A percentile compares a stretch with the other conserved stretches of the same genome.
Conservation (phyloP, 257 asterid species). For the Scutellaria baicalensis region DNA sequence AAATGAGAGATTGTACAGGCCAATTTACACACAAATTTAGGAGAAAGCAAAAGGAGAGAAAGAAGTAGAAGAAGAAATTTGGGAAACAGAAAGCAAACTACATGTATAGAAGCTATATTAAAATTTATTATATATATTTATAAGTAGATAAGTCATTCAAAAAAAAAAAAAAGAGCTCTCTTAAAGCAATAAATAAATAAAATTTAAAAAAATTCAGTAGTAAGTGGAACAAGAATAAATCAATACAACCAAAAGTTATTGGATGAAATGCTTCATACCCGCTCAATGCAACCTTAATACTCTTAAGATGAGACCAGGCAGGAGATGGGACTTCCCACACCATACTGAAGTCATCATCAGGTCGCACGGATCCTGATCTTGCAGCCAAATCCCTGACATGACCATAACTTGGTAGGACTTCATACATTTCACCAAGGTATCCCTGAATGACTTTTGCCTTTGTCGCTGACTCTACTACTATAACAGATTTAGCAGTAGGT, state of each 20-base stretch:
- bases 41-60: not conserved
- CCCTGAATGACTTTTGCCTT: conserved; percentile 94
- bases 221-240: not conserved
- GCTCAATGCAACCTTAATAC: conserved; percentile 78
- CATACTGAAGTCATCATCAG: conserved; percentile 94
- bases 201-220: not conserved
- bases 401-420: conserved; percentile 91
- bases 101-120: not conserved
- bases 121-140: not conserved
- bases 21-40: not conserved
- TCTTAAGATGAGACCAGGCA: conserved; percentile 95
- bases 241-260: conserved; percentile 3
- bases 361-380: conserved; percentile 94
- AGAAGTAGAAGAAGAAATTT: not conserved
- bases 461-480: conserved; percentile 82
- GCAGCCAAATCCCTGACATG: conserved; percentile 98
- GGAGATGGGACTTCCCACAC: conserved; percentile 97
- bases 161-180: not conserved
- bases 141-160: not conserved
- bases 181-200: not conserved
- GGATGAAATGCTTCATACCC: conserved; percentile 51
- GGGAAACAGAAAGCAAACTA: not conserved
- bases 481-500: conserved; percentile 59
- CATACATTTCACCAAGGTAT: conserved; percentile 91
- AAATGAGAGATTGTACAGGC: conserved; percentile 20